phyloP scores from a whole-genome alignment of 306 rosid genomes.

The Argentina anserina region DNA sequence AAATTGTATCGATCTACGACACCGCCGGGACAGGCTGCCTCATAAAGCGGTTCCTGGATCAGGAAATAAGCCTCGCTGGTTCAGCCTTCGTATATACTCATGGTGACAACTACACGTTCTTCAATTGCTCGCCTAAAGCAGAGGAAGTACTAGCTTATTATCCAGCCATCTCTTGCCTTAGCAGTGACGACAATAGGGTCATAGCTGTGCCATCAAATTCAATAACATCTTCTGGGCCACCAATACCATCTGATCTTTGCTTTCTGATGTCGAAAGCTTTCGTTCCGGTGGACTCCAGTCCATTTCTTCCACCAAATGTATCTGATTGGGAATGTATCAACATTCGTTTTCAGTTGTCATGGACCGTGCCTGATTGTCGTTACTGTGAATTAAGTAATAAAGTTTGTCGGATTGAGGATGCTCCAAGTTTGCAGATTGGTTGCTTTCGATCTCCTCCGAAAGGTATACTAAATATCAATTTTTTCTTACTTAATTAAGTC shows the following conservation, averaged over 20 bases:
- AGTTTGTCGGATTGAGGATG: not conserved
- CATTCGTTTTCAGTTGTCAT: conserved; percentile 26
- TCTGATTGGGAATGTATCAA: conserved; percentile 7
- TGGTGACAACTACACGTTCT: conserved; percentile 23
- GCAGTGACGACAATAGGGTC: not conserved
- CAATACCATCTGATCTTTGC: conserved; percentile 8
- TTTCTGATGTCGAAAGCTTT: conserved; percentile 17
- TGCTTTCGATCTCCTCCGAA: conserved; percentile 24
- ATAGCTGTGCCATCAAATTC: not conserved
- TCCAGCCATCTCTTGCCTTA: not conserved
- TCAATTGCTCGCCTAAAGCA: conserved; percentile 26
- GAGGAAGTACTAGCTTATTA: not conserved
- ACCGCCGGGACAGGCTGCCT: conserved; percentile 1
- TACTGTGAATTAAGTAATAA: conserved; percentile 25
- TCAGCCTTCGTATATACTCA: not conserved
- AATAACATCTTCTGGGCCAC: not conserved
- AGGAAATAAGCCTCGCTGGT: not conserved
- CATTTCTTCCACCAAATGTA: not conserved
- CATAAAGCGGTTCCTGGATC: conserved; percentile 8
- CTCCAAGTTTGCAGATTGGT: not conserved
- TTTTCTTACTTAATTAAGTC: no score
- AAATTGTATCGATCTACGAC: conserved; percentile 9
- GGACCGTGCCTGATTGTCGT: conserved; percentile 36
- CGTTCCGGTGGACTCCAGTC: conserved; percentile 26
- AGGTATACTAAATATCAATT: not conserved